Base-by-base conservation (phyloP, 208 protist genomes). In the Trypanosoma melophagium region DNA sequence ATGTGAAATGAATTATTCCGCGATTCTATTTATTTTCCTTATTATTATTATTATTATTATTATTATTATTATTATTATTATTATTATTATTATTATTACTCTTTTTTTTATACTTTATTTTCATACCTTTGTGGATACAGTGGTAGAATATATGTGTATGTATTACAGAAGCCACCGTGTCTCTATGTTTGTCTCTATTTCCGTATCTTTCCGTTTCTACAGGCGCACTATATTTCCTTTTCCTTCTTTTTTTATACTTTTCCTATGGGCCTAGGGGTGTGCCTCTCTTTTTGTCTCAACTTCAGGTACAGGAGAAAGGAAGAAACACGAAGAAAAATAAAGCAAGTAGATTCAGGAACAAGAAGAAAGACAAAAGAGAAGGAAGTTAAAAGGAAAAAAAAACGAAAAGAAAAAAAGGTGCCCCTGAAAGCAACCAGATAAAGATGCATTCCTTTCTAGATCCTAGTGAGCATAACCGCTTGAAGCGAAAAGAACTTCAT, bases 401-500 rank as follows among this genome's bases (percentile, higher is more conserved):
- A 35, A 35, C 1, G 28, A 35, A 35, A 35, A 35, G n/a, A n/a
- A 35, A 35, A 35, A 1, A 35, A 35, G 3, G 28, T 5, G 5
- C 28, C 28, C 28, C 28, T 35, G 28, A 35, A 35, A 35, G 5
- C 5, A 35, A 55, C 12, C 9, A n/a, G 24, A 24, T 9, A 3
- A 24, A 42, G 24, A 49, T 60, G 38, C 19, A 0, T n/a, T 10
- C 14, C 25, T 22, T 60, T 45, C 28, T 60, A 40, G 2, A 41
- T 7, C 12, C 10, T 21, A 49, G 22, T 25, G 62, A 71, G 52
- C 54, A 41, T 14, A 28, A 7, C 35, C 19, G 52, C 1, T 35
- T 57, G 64, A 55, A 53, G 60, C 77, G 28, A 44, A 49, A 74
- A 38, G 63, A 47, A 8, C 66, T 71, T 25, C 70, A 66, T 4